Evolutionary conservation across 805 yeast species (phyloP).

Genomic region (Metschnikowia shivogae): DNA sequence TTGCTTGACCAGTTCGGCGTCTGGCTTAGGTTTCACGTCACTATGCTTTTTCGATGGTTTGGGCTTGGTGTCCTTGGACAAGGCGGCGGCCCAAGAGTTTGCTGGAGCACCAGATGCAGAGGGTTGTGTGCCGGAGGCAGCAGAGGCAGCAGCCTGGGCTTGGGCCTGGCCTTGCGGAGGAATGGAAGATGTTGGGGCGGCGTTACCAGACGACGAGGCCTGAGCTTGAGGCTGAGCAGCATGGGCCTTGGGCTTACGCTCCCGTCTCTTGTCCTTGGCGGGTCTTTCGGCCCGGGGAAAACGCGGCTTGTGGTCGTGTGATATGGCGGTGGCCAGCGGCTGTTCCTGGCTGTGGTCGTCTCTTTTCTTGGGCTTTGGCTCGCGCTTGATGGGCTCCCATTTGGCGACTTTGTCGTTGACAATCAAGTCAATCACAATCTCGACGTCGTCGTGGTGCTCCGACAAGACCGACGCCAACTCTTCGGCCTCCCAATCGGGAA

Average conservation of each 20-base stretch:
- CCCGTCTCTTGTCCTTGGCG: slow-evolving; percentile 14
- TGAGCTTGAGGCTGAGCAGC: slow-evolving; percentile 2
- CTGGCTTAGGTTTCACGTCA: slow-evolving; percentile 9
- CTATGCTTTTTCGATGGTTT: slow-evolving; percentile 17
- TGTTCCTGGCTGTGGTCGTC: slow-evolving; percentile 17
- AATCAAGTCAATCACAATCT: slow-evolving; percentile 78
- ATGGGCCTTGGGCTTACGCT: slow-evolving; percentile 9
- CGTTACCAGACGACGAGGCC: slow-evolving; percentile 7
- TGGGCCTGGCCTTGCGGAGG: slow-evolving; percentile 1
- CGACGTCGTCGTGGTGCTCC: slow-evolving; percentile 72
- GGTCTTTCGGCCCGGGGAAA: slow-evolving; percentile 13
- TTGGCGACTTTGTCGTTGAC: slow-evolving; percentile 84
- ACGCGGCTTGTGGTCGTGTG: slow-evolving; percentile 4
- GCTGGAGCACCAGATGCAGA: slow-evolving; percentile 13
- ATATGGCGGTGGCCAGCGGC: slow-evolving; percentile 7
- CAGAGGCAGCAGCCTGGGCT: slow-evolving; percentile 15
- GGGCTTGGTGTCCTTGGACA: slow-evolving; percentile 31
- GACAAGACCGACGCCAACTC: slow-evolving; percentile 73
- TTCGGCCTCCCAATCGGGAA: slow-evolving; percentile 91
- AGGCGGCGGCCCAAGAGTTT: slow-evolving; percentile 46
- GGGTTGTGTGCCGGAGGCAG: slow-evolving; percentile 11
- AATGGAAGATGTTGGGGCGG: slow-evolving; percentile 14
- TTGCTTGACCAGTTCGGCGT: slow-evolving; percentile 6
- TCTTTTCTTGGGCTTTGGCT: slow-evolving; percentile 47
- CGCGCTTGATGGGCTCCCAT: slow-evolving; percentile 90